Evolutionary conservation across 2,329 filamentous ascomycete species (phyloP).

Genomic region (Colletotrichum shisoi): DNA sequence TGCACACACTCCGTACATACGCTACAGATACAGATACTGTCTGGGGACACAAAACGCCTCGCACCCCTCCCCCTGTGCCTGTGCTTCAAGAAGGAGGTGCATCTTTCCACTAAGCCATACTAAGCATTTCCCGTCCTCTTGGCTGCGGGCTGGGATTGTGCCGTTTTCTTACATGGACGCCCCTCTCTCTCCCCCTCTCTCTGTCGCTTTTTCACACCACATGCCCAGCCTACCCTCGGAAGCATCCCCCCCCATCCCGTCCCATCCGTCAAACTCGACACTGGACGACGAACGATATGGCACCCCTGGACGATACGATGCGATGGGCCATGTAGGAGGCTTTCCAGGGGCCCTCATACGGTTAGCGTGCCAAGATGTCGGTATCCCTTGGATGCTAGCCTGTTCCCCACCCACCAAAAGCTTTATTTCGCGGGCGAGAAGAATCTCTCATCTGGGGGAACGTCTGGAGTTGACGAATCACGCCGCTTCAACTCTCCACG

Average conservation of each 20-base stretch:
- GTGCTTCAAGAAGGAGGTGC: neutral
- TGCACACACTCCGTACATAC: no score
- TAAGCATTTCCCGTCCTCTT: neutral
- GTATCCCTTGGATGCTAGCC: conserved; percentile 34
- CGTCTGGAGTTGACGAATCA: conserved; percentile 34
- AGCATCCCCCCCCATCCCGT: no score
- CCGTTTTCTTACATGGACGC: conserved; percentile 1
- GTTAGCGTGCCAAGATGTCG: conserved; percentile 39
- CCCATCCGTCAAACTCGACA: neutral
- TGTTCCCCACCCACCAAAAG: conserved; percentile 21
- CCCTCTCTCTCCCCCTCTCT: neutral
- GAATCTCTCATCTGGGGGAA: conserved; percentile 28
- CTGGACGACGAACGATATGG: conserved; percentile 5
- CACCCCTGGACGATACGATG: neutral
- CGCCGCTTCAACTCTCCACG: conserved; percentile 19
- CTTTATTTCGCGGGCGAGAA: conserved; percentile 28
- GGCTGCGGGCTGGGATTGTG: neutral
- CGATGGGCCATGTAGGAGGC: conserved; percentile 5
- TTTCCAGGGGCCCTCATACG: conserved; percentile 4
- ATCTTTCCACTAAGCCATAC: neutral
- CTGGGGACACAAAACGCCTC: neutral
- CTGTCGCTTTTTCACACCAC: neutral
- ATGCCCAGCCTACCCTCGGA: no score
- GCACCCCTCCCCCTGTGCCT: neutral
- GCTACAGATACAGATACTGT: no score